Percentiles rank a stretch among this genome's conserved stretches.
These are phyloP conservation scores for Plasmodium vivax DNA, from an alignment of 169 alveolate species.

Conservation along the genomic window DNA sequence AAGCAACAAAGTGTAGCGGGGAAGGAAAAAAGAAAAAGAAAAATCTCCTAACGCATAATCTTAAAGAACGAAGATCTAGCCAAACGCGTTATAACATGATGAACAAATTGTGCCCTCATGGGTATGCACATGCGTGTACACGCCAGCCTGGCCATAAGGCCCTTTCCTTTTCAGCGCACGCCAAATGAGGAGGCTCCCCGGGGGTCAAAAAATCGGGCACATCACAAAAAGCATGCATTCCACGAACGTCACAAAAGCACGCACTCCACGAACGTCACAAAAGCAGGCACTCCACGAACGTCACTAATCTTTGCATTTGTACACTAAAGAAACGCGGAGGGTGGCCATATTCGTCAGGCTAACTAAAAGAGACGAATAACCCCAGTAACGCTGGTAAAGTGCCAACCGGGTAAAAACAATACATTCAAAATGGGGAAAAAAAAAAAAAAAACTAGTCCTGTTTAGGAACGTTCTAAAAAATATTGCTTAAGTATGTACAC, in stretches of 20 bases:
- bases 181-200: background rate
- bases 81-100: background rate
- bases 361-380: background rate
- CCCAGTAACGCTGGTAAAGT: background rate
- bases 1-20: background rate
- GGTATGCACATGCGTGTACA: background rate
- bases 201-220: background rate
- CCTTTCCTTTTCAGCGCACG: background rate
- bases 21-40: background rate
- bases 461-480: background rate
- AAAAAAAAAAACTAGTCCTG: background rate
- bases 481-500: background rate
- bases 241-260: too few relatives aligned
- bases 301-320: background rate
- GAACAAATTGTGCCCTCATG: background rate
- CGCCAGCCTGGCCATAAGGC: background rate
- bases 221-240: background rate
- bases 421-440: background rate
- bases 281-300: background rate
- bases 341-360: background rate
- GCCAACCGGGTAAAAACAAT: background rate
- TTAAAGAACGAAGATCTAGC: constrained; percentile 3
- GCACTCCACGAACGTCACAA: background rate
- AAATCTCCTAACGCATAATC: background rate
- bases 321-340: background rate